Evolutionary conservation across 768 basidiomycete species (phyloP).

Genomic region (Udeniomyces megalosporus): DNA sequence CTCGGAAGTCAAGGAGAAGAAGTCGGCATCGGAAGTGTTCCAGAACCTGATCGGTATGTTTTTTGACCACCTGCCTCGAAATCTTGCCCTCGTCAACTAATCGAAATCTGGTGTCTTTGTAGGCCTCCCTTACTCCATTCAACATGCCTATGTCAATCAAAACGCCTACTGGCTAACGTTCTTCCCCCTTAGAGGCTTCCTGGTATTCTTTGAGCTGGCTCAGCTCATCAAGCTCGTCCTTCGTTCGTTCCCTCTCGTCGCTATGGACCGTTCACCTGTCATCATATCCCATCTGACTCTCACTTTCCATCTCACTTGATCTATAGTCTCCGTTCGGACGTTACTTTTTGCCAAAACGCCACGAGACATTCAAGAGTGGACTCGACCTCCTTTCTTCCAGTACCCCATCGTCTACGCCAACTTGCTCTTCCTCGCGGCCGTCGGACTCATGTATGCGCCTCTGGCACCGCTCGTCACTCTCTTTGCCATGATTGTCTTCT

Average conservation of each 20-base stretch:
- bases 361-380: conserved; percentile 30
- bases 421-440: conserved; percentile 72
- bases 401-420: conserved; percentile 56
- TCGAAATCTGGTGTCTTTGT: not conserved
- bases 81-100: not conserved
- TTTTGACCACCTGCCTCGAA: too few species aligned
- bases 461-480: conserved; percentile 77
- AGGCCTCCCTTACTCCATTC: conserved; percentile 35
- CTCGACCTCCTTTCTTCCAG: conserved; percentile 62
- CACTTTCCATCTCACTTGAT: not conserved
- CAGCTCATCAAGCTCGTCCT: conserved; percentile 73
- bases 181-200: conserved; percentile 91
- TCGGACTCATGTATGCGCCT: conserved; percentile 74
- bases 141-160: conserved; percentile 79
- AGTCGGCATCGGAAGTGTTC: not conserved
- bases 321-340: not conserved
- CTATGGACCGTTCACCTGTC: conserved; percentile 20
- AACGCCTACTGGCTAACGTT: conserved; percentile 83
- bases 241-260: conserved; percentile 57
- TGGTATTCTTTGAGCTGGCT: conserved; percentile 85
- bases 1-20: conserved; percentile 1
- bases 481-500: conserved; percentile 69
- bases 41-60: not conserved
- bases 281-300: not conserved
- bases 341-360: conserved; percentile 30